phyloP scores from a whole-genome alignment of 139 green algal species.

The Trebouxia sp. region DNA sequence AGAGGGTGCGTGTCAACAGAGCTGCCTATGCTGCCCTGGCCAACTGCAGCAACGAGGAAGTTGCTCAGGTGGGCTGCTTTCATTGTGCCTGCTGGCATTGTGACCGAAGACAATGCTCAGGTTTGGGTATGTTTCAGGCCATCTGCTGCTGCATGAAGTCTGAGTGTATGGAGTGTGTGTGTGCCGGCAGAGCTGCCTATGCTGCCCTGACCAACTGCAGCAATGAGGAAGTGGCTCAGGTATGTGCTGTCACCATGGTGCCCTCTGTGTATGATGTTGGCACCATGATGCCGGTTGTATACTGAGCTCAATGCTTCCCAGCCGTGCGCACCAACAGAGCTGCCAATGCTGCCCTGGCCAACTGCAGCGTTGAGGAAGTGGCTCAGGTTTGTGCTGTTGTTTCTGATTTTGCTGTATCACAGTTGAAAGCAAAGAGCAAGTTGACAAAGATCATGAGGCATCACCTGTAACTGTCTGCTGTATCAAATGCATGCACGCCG shows the following conservation, averaged over 20 bases:
- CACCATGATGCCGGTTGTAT: too few species aligned
- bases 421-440: too few species aligned
- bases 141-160: too few species aligned
- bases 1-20: neutral
- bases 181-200: neutral
- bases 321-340: neutral
- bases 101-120: too few species aligned
- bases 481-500: neutral
- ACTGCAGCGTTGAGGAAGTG: neutral
- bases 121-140: too few species aligned
- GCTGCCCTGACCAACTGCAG: constrained; percentile 24
- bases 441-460: too few species aligned
- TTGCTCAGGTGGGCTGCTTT: constrained; percentile 11
- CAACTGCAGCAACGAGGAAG: constrained; percentile 27
- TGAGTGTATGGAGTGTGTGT: neutral
- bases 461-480: too few species aligned
- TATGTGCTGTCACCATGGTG: too few species aligned
- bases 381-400: neutral
- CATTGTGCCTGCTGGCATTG: too few species aligned
- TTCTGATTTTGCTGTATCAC: too few species aligned
- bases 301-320: constrained; percentile 37
- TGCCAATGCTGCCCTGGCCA: neutral
- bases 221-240: constrained; percentile 27
- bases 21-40: constrained; percentile 19
- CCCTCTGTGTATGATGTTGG: too few species aligned